These are phyloP conservation scores for Clathrospora elynae DNA, from an alignment of 2,329 filamentous ascomycete species.

Conservation along the genomic window DNA sequence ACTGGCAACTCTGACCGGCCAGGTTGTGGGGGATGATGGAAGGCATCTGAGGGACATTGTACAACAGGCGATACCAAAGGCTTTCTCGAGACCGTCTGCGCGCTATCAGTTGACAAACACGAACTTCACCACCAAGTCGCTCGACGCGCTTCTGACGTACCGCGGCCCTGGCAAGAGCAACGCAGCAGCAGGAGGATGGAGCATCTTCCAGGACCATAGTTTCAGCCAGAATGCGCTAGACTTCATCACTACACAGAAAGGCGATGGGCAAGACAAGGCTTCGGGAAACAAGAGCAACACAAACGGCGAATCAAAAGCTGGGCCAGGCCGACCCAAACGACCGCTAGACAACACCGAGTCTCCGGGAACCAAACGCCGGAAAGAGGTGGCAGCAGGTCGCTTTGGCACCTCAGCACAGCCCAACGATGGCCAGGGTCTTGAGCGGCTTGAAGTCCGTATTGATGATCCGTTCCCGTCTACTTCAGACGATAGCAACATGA, in stretches of 20 bases:
- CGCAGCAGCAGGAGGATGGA: conserved; percentile 76
- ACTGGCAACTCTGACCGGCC: conserved; percentile 50
- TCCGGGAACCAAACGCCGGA: conserved; percentile 61
- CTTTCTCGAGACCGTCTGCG: conserved; percentile 74
- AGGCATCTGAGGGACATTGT: conserved; percentile 71
- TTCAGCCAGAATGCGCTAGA: conserved; percentile 58
- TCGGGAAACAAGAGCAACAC: conserved; percentile 16
- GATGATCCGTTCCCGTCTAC: conserved; percentile 51
- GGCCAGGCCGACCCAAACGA: conserved; percentile 37
- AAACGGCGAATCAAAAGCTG: conserved; percentile 25
- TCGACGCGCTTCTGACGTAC: conserved; percentile 70
- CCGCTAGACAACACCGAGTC: conserved; percentile 33
- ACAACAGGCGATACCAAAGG: conserved; percentile 79
- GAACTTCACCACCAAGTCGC: conserved; percentile 70
- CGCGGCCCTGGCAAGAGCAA: conserved; percentile 73
- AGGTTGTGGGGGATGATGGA: conserved; percentile 41
- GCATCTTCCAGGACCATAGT: conserved; percentile 72
- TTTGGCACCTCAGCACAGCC: conserved; percentile 64
- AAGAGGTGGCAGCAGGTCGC: conserved; percentile 66
- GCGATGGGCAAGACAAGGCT: conserved; percentile 24
- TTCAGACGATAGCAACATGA: conserved; percentile 4
- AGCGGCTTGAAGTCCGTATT: conserved; percentile 57
- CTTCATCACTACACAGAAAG: conserved; percentile 44
- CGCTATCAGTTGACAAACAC: conserved; percentile 73
- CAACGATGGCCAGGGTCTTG: conserved; percentile 49